A percentile compares a stretch with the other conserved stretches of the same genome.
These are phyloP conservation scores for Schizophyllum commune DNA, from an alignment of 1,284 basidiomycete genomes.

Conservation along the genomic window DNA sequence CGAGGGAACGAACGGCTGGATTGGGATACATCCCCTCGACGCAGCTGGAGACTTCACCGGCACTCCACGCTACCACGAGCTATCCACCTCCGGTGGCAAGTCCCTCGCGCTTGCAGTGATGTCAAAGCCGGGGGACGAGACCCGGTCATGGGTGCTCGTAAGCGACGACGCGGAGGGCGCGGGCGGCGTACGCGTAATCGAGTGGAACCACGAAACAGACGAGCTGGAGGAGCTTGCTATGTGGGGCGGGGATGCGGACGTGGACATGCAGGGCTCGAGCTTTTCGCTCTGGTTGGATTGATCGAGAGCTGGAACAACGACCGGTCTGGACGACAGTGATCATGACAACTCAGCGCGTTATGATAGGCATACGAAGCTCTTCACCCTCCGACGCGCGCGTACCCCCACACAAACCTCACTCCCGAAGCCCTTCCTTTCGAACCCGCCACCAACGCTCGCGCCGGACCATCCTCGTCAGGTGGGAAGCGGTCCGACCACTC, in stretches of 20 bases:
- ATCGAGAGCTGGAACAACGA: conserved; percentile 1
- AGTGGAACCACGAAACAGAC: conserved; percentile 27
- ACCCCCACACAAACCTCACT: background rate
- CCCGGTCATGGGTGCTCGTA: conserved; percentile 28
- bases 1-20: conserved; percentile 28
- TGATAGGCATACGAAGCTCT: background rate
- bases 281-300: conserved; percentile 40
- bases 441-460: background rate
- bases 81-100: conserved; percentile 38
- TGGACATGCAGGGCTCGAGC: conserved; percentile 31
- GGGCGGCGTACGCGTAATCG: conserved; percentile 32
- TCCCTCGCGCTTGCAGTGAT: conserved; percentile 38
- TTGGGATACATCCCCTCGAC: conserved; percentile 32
- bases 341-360: background rate
- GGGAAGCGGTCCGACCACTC: background rate
- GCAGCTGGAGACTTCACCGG: conserved; percentile 25
- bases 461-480: background rate
- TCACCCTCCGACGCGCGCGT: background rate
- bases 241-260: conserved; percentile 5
- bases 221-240: background rate
- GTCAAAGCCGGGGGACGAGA: conserved; percentile 20
- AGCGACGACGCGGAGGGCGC: conserved; percentile 30
- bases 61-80: conserved; percentile 25
- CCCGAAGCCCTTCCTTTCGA: background rate
- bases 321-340: too few species aligned